Base-by-base conservation (phyloP, 1,139 yeast genomes). In the Yamadazyma triangularis region DNA sequence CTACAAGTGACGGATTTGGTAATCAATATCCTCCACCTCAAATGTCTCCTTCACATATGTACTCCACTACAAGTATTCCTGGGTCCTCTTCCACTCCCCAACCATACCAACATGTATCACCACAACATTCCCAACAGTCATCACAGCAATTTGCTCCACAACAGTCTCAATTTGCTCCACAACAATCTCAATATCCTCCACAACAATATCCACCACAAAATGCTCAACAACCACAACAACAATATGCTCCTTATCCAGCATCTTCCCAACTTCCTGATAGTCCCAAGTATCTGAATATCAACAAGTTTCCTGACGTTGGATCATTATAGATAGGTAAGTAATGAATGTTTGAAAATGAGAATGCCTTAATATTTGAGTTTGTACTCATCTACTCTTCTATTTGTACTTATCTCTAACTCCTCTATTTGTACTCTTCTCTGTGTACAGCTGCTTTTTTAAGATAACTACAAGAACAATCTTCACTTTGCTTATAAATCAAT, bases 401-500 rank as follows among this genome's bases (percentile, higher is more conserved):
- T n/a, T n/a, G n/a, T n/a, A n/a, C n/a, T 16, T 11, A 8, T 5
- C 22, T 4, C 20, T 5, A 25, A 21, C 18, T 24, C 21, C 5
- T 21, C 62, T 61, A 69, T 45, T 63, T 15, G 62, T 60, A 34
- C 48, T 55, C 27, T 45, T 67, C 33, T 68, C 66, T 44, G 54
- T 70, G 19, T 66, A 63, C 38, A 50, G 74, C 64, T 68, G 70
- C 58, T 53, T 31, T 44, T 73, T 39, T 67, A 68, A 36, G 59
- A 70, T 9, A 64, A 70, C 41, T 51, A 68, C n/a, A n/a, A n/a
- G n/a, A 26, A 59, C 72, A 1, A 51, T 64, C 36, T 51, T 60
- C 2, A 70, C 68, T 8, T 64, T 64, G 11, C 27, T 59, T 24
- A 82, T 86, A 4, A 60, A 86, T 38, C 46, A 73, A 26, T 64